Evolutionary conservation across 2,329 filamentous ascomycete species (phyloP).

Genomic region (Penicillium sp.): DNA sequence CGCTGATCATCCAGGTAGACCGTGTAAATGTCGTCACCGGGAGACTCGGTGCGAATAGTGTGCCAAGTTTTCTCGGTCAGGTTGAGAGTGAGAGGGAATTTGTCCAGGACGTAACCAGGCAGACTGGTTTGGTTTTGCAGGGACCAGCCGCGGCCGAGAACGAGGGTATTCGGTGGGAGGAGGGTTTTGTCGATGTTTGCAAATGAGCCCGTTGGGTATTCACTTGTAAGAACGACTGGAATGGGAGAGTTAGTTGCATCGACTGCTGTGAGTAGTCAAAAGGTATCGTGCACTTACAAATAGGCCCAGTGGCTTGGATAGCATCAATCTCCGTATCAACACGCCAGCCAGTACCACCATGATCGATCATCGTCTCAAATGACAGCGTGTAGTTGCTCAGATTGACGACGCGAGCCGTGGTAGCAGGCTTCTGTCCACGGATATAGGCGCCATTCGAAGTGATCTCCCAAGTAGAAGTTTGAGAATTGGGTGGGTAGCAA

Average conservation of each 20-base stretch:
- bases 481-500: constrained; percentile 2
- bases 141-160: constrained; percentile 6
- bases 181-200: neutral
- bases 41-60: neutral
- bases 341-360: constrained; percentile 13
- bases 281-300: neutral
- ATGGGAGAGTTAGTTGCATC: neutral
- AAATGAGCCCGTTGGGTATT: constrained; percentile 2
- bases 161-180: neutral
- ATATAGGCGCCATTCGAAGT: constrained; percentile 12
- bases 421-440: constrained; percentile 11
- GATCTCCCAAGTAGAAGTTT: constrained; percentile 14
- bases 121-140: constrained; percentile 3
- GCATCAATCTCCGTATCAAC: constrained; percentile 16
- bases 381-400: constrained; percentile 8
- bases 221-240: constrained; percentile 3
- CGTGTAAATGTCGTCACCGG: neutral
- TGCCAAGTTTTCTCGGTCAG: neutral
- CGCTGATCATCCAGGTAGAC: neutral
- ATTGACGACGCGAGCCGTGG: neutral
- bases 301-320: constrained; percentile 13
- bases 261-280: neutral
- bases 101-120: constrained; percentile 5
- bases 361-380: constrained; percentile 11
- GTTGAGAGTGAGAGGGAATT: neutral